Evolutionary conservation across 2,329 filamentous ascomycete species (phyloP).

Genomic region (Colletotrichum sp.): DNA sequence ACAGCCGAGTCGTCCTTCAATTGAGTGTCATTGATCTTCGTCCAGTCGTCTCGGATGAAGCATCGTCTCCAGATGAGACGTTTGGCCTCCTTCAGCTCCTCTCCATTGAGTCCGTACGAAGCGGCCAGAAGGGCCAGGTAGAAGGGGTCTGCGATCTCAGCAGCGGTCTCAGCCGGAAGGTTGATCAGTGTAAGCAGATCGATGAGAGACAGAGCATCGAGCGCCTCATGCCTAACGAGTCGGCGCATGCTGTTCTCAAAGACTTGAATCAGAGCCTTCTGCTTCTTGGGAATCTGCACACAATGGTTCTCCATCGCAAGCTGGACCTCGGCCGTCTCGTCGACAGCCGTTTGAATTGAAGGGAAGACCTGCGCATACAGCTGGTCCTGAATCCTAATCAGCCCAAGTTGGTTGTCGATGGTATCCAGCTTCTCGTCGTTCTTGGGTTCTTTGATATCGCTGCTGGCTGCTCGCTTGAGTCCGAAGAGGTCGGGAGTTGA

Average conservation of each 20-base stretch:
- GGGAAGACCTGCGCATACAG: constrained; percentile 75
- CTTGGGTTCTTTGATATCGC: constrained; percentile 41
- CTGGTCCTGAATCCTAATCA: constrained; percentile 81
- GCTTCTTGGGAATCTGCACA: constrained; percentile 58
- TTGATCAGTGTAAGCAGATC: constrained; percentile 80
- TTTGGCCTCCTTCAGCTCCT: constrained; percentile 62
- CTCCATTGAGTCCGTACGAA: constrained; percentile 59
- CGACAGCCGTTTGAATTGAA: constrained; percentile 74
- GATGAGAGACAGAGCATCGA: constrained; percentile 70
- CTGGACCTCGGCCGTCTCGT: constrained; percentile 78
- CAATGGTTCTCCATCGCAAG: constrained; percentile 75
- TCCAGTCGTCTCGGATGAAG: constrained; percentile 86
- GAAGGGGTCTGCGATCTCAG: constrained; percentile 73
- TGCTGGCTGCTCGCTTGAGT: constrained; percentile 38
- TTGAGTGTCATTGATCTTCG: constrained; percentile 76
- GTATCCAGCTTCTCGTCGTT: constrained; percentile 52
- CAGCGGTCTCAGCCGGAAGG: constrained; percentile 48
- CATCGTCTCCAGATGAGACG: constrained; percentile 85
- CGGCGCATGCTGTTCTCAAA: constrained; percentile 74
- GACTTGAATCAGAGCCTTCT: constrained; percentile 71
- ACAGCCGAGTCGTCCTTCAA: constrained; percentile 75
- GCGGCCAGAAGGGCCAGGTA: constrained; percentile 72
- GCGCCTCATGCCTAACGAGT: constrained; percentile 73
- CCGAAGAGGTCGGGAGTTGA: constrained; percentile 23
- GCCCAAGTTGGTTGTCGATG: constrained; percentile 67